A percentile compares a stretch with the other conserved stretches of the same genome.
Evolutionary conservation across 495 filamentous ascomycete species (phyloP).

Genomic region (Annulohypoxylon moriforme): DNA sequence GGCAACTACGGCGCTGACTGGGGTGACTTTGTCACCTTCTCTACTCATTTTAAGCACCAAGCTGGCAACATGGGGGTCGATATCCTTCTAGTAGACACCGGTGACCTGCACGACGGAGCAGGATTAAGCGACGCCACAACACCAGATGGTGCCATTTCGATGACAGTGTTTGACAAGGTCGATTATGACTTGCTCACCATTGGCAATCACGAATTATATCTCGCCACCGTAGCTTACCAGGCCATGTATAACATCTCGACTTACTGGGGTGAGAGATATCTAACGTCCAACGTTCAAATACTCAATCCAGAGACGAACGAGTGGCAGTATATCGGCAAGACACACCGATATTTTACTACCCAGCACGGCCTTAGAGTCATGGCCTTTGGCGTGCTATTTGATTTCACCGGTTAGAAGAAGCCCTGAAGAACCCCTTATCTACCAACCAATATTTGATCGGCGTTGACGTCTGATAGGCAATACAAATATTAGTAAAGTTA

Average conservation of each 20-base stretch:
- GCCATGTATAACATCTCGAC: constrained; percentile 53
- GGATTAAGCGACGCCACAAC: constrained; percentile 82
- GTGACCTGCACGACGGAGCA: constrained; percentile 74
- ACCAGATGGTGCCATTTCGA: constrained; percentile 79
- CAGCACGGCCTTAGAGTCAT: constrained; percentile 77
- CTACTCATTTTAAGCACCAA: constrained; percentile 74
- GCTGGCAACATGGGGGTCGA: constrained; percentile 74
- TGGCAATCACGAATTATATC: constrained; percentile 87
- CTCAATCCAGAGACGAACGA: constrained; percentile 68
- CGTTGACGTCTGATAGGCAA: constrained; percentile 39
- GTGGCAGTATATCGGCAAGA: constrained; percentile 74
- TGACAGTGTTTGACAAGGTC: constrained; percentile 75
- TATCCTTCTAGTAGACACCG: constrained; percentile 83
- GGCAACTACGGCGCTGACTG: constrained; percentile 83
- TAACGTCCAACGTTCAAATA: constrained; percentile 88
- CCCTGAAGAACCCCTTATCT: constrained; percentile 66
- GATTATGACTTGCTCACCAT: constrained; percentile 56
- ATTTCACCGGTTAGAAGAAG: constrained; percentile 77
- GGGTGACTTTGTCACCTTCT: constrained; percentile 88
- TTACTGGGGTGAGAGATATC: constrained; percentile 64
- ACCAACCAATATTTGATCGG: constrained; percentile 43
- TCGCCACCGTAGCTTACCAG: constrained; percentile 57
- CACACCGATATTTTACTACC: constrained; percentile 80
- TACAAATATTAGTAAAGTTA: constrained; percentile 48
- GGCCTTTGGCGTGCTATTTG: constrained; percentile 85